Evolutionary conservation across 2,329 filamentous ascomycete species (phyloP), one percentile per base, ranked within the genome.

Genomic region (Colletotrichum filicis): DNA sequence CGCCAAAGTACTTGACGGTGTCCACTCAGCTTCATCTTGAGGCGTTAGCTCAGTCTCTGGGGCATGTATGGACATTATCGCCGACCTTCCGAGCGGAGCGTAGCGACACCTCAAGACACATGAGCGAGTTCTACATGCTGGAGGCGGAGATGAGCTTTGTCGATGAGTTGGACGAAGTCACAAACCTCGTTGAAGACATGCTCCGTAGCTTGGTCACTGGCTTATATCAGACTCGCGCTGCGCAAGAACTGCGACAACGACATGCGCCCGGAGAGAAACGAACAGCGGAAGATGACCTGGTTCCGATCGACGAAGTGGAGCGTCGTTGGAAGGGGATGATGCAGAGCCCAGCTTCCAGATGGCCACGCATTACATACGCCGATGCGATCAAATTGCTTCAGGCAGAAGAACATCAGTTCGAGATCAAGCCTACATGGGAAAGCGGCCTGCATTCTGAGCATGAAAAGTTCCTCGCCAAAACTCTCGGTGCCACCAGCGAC

Each of bases 71-170:
- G 95, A 94, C 95, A 1, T 85, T 99, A 12, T 97, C 95, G 5
- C 97, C 97, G 3, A 97, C 95, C 0, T 99, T 99, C 80, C 91
- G 97, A 49, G 97, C 97, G 4, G 97, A 98, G 82, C 92, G 92
- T 80, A 98, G 95, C 82, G 95, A 98, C 79, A 98, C 97, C 0
- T 92, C 95, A 6, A 92, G 97, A 32, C 97, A 99, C 83, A 87
- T 99, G 74, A 98, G 95, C 85, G 97, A 99, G 80, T 98, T 99
- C 79, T 98, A 98, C 84, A 98, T 99, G 97, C 89, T 99, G 2
- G 97, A 99, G 83, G 95, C 92, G 19, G 97, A 99, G 82, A 86
- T 95, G 80, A 92, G 91, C 78, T 98, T 98, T 80, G 89, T 92
- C 55, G 87, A 93, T 59, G 85, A 91, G 75, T 86, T 98, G 76